Conservation (phyloP, 1,139 yeast species). For the Hanseniaspora sp. region DNA sequence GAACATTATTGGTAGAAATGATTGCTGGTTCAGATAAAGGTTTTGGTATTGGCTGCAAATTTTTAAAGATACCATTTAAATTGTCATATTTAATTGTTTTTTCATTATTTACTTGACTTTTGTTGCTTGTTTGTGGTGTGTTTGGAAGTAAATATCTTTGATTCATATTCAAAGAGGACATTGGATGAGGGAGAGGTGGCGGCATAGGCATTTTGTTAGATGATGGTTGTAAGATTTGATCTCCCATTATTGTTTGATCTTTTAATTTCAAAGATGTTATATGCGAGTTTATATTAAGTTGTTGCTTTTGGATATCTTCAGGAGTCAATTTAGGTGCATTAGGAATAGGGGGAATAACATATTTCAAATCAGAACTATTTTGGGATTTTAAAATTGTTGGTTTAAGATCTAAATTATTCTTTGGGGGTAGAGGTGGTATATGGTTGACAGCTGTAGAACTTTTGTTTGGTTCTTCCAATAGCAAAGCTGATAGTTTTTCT, state of each 20-base stretch:
- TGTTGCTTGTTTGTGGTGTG: not conserved
- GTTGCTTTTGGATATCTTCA: not conserved
- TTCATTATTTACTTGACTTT: not conserved
- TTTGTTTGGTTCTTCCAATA: not conserved
- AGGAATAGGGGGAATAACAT: conserved; percentile 14
- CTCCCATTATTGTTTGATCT: not conserved
- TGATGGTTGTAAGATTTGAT: not conserved
- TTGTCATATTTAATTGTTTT: conserved; percentile 9
- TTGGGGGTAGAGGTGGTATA: conserved; percentile 8
- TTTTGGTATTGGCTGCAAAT: conserved; percentile 1
- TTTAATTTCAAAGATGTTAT: not conserved
- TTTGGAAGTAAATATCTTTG: not conserved
- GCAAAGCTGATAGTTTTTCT: conserved; percentile 3
- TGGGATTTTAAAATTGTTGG: conserved; percentile 5
- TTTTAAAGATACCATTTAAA: conserved; percentile 11
- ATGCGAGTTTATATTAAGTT: not conserved
- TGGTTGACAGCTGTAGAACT: not conserved
- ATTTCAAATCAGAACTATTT: conserved; percentile 5
- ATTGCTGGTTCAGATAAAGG: not conserved
- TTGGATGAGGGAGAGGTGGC: not conserved
- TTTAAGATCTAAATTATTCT: conserved; percentile 3
- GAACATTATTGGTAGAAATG: not conserved
- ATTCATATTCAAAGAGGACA: not conserved
- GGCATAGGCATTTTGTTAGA: not conserved
- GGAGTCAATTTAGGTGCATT: conserved; percentile 7